Base-by-base conservation (phyloP, 345 rosid genomes). In the Physaria fendleri region DNA sequence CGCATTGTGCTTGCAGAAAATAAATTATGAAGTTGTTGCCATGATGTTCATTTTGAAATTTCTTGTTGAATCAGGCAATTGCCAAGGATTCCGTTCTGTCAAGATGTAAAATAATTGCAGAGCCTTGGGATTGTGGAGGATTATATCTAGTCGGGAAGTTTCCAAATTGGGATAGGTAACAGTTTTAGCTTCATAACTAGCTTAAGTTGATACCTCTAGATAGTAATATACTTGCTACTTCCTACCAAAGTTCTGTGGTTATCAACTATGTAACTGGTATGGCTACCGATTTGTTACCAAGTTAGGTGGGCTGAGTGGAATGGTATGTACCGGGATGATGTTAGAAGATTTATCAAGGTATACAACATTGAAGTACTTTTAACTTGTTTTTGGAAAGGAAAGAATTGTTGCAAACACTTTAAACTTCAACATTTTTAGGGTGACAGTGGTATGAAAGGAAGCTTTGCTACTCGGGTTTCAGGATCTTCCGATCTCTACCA, bases 221-320 rank as follows among this genome's bases (percentile, higher is more conserved):
- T 10, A 65, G 53, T 52, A 40, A 6, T 50, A 4, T 58, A 21
- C 22, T 29, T 22, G n/a, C 40, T 68, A 44, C 25, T 11, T 49
- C 8, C 57, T 22, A 39, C 27, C 4, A 17, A n/a, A 38, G 14
- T 24, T 34, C 9, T 33, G 46, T 7, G 34, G 7, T 64, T 9
- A 16, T 22, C 17, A 59, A 25, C 30, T 33, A 2, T 59, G 24
- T 48, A 37, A 47, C 40, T 14, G 32, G 14, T 63, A 51, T 41
- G 23, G 29, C 34, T 33, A 59, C 68, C 27, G 35, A 22, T 15
- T 39, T 71, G 23, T 56, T 41, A 33, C 14, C 58, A 58, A 25
- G 65, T 82, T 79, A 92, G 96, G 78, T 88, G 95, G 98, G 96
- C 88, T 45, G 96, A 88, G 78, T 92, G 95, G 98, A 88, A 92